Evolutionary conservation across 2,329 filamentous ascomycete species (phyloP), one percentile per base, ranked within the genome.

Genomic region (Corniculantispora saksenae): DNA sequence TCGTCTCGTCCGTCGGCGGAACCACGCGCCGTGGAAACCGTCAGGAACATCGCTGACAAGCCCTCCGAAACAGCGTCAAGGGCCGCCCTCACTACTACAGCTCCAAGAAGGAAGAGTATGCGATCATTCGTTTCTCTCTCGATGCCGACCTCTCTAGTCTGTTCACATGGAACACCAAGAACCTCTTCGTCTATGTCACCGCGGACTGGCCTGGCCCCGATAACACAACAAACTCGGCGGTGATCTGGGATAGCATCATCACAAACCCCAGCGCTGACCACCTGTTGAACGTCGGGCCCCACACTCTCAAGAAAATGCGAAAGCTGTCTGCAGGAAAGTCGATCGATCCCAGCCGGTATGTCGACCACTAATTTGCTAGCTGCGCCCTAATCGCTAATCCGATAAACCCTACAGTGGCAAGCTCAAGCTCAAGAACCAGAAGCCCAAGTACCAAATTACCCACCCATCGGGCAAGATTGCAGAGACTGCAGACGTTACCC

Each of bases 111-210:
- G 94, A 98, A 80, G 95, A 99, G 80, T 98, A 97, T 78, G 95
- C 94, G 71, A 89, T 95, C 76, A 90, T 99, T 75, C 91, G 90
- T 76, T 99, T 99, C 84, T 92, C 94, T 73, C 86, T 99, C 66
- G 91, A 97, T 74, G 91, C 94, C 61, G 94, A 99, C 80, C 86
- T 99, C 67, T 91, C 89, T 67, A 90, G 90, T 51, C 91, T 99
- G 72, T 98, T 98, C 86, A 97, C 92, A 75, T 99, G 94, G 95
- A 99, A 99, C 84, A 99, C 96, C 23, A 99, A 99, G 79, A 92
- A 98, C 80, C 82, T 99, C 73, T 99, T 98, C 80, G 89, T 97
- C 77, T 99, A 97, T 82, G 89, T 99, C 66, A 94, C 93, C 63
- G 94, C 94, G 63, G 89, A 89, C 72, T 90, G 88, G 88, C 81